These are phyloP conservation scores for Pythium monospermum DNA, from an alignment of 352 stramenopile genomes.

Conservation along the genomic window DNA sequence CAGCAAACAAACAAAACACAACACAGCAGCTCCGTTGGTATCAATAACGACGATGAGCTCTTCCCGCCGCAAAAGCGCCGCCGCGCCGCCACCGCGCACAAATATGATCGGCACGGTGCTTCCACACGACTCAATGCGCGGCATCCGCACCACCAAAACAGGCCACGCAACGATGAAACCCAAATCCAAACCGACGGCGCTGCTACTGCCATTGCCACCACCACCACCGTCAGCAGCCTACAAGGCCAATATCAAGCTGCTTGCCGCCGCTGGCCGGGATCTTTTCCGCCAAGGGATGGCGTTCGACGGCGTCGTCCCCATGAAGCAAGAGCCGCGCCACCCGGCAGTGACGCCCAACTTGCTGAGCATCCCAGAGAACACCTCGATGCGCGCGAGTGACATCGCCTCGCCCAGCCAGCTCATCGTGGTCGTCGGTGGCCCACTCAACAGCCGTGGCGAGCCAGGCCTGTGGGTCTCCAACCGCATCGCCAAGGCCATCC, in stretches of 20 bases:
- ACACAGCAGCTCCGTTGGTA: no score
- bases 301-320: slow-evolving; percentile 41
- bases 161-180: no score
- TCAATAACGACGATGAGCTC: neutral
- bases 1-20: neutral
- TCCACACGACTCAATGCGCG: slow-evolving; percentile 44
- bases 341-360: slow-evolving; percentile 48
- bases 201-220: slow-evolving; percentile 8
- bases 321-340: slow-evolving; percentile 29
- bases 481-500: slow-evolving; percentile 35
- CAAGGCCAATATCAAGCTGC: slow-evolving; percentile 20
- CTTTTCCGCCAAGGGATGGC: slow-evolving; percentile 58
- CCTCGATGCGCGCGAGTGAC: neutral
- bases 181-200: neutral
- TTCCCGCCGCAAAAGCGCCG: neutral
- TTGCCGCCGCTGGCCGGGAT: slow-evolving; percentile 50
- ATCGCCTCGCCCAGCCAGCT: slow-evolving; percentile 26
- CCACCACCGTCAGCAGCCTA: slow-evolving; percentile 8
- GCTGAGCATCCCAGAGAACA: slow-evolving; percentile 46
- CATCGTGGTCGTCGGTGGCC: slow-evolving; percentile 46
- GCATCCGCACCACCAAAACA: slow-evolving; percentile 10
- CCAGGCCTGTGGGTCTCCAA: slow-evolving; percentile 26
- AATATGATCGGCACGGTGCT: slow-evolving; percentile 39
- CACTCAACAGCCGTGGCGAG: slow-evolving; percentile 26
- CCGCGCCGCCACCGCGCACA: slow-evolving; percentile 10